These are phyloP conservation scores for Candida quercuum DNA, from an alignment of 805 yeast species.

Conservation along the genomic window DNA sequence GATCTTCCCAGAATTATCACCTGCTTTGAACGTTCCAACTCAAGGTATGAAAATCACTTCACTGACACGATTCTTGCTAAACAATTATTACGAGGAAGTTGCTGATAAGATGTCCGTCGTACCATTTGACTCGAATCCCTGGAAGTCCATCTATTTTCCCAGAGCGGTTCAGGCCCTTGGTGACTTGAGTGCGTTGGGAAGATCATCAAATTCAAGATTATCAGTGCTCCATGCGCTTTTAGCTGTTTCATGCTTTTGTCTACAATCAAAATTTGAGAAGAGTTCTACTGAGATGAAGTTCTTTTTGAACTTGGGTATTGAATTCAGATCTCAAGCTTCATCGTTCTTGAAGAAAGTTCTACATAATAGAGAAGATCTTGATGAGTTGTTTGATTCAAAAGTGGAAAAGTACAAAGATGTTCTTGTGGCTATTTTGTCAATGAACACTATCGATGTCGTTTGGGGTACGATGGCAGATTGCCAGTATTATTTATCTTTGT, in stretches of 20 bases:
- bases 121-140: constrained; percentile 71
- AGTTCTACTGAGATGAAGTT: constrained; percentile 65
- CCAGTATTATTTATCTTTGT: constrained; percentile 64
- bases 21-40: constrained; percentile 41
- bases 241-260: constrained; percentile 77
- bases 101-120: constrained; percentile 77
- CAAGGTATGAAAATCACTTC: constrained; percentile 64
- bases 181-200: constrained; percentile 68
- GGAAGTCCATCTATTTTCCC: constrained; percentile 85
- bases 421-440: constrained; percentile 73
- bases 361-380: constrained; percentile 31
- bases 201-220: constrained; percentile 69
- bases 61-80: constrained; percentile 63
- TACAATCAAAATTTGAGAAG: constrained; percentile 66
- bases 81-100: constrained; percentile 68
- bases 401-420: constrained; percentile 78
- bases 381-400: constrained; percentile 28
- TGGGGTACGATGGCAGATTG: constrained; percentile 92
- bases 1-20: constrained; percentile 27
- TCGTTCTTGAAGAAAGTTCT: constrained; percentile 57
- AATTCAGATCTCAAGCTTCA: constrained; percentile 70
- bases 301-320: constrained; percentile 67
- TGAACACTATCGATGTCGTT: constrained; percentile 84
- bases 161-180: constrained; percentile 79
- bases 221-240: constrained; percentile 73